A percentile compares a stretch with the other conserved stretches of the same genome.
These are phyloP conservation scores for Furcasterigmium sp. DNA, from an alignment of 2,329 filamentous ascomycete species.

Conservation along the genomic window DNA sequence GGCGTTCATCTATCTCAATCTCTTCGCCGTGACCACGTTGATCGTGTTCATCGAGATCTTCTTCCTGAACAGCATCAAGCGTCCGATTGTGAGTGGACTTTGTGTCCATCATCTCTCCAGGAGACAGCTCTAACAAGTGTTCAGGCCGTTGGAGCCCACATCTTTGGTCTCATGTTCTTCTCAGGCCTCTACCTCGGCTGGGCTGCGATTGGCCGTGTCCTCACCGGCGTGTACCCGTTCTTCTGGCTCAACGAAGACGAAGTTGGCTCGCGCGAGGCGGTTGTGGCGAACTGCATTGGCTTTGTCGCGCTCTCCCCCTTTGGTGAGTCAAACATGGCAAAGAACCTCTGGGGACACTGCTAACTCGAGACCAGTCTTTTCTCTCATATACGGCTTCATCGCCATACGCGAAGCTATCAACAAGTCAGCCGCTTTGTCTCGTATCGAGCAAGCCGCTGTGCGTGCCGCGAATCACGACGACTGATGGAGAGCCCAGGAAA, in stretches of 20 bases:
- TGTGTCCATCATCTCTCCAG: background rate
- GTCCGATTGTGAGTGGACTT: conserved; percentile 34
- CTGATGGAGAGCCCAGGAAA: no score
- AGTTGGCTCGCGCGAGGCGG: conserved; percentile 36
- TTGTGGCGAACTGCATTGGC: conserved; percentile 35
- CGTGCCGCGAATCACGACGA: background rate
- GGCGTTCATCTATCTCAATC: conserved; percentile 38
- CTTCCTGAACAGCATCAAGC: conserved; percentile 48
- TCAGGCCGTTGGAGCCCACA: conserved; percentile 39
- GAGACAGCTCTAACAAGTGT: conserved; percentile 1
- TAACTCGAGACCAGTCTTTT: no score
- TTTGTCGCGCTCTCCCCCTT: conserved; percentile 39
- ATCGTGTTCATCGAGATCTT: conserved; percentile 40
- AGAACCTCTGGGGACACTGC: conserved; percentile 8
- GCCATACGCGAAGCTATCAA: conserved; percentile 40
- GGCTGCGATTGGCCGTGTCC: conserved; percentile 39
- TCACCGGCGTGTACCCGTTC: conserved; percentile 41
- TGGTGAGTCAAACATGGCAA: conserved; percentile 39
- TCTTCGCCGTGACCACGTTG: conserved; percentile 36
- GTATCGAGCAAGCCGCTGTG: background rate
- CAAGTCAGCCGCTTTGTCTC: conserved; percentile 1
- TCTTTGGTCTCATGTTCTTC: conserved; percentile 32
- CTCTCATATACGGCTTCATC: conserved; percentile 43
- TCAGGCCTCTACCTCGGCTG: conserved; percentile 42
- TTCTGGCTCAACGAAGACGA: conserved; percentile 45